Evolutionary conservation across 176 grass and related monocot species (phyloP).

Genomic region (Pharus latifolius): DNA sequence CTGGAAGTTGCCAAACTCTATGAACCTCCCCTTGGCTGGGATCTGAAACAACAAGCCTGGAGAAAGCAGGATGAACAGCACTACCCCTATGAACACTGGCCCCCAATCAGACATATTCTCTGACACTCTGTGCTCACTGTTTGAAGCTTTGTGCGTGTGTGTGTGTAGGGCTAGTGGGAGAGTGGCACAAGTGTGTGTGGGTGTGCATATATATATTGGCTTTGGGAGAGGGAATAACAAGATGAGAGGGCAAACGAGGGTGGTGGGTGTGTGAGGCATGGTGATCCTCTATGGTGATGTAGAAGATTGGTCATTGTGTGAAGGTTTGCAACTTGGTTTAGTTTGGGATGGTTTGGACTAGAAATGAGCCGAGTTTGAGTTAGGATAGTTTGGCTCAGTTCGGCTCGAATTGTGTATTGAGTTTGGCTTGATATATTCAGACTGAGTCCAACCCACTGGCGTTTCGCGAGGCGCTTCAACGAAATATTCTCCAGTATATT

Average conservation of each 20-base stretch:
- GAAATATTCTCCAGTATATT: no score
- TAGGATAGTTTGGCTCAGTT: not conserved
- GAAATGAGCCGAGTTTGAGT: not conserved
- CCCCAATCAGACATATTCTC: constrained; percentile 60
- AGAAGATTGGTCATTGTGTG: not conserved
- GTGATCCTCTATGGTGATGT: not conserved
- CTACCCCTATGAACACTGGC: constrained; percentile 61
- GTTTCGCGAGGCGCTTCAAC: no score
- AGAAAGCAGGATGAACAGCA: constrained; percentile 89
- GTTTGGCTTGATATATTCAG: no score
- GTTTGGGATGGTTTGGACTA: not conserved
- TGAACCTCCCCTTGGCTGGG: constrained; percentile 43
- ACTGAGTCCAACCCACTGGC: no score
- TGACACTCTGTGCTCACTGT: not conserved
- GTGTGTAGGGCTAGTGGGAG: not conserved
- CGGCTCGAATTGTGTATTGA: no score
- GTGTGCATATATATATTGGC: not conserved
- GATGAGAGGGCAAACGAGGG: not conserved
- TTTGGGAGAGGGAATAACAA: not conserved
- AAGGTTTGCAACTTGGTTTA: not conserved
- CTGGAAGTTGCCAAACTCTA: constrained; percentile 88
- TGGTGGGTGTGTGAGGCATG: constrained; percentile 1
- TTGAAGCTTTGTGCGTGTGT: not conserved
- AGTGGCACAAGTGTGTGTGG: not conserved
- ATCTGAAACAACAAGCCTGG: constrained; percentile 81